Evolutionary conservation across 805 yeast genomes (phyloP), one percentile per base, ranked within the genome.

Genomic region (Schwanniomyces occidentalis): DNA sequence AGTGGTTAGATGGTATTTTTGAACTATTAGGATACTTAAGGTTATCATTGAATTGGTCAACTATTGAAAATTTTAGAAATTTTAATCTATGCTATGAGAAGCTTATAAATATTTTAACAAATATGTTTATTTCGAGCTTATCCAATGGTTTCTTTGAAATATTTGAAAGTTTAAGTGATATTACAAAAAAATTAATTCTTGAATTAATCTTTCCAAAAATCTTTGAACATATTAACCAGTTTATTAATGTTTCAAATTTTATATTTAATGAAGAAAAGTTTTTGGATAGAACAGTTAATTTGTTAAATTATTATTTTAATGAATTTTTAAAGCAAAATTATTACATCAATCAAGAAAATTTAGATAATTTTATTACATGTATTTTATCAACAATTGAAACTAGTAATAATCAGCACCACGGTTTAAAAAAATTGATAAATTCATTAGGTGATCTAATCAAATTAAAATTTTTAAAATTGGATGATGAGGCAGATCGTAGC

Each of bases 1-100:
- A 51, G 8, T 68, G 68, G 58, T 38, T 68, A 4, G 73, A 67
- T 31, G 67, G 71, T 2, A 42, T 58, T 1, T 61, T 64, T 40
- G 73, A 66, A 33, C 42, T 65, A 6, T 38, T 65, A 13, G 70
- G 67, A 1, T 58, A 64, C 27, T 38, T 67, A 8, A 53, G 51
- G 28, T 35, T 63, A 7, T 45, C 58, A 4, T 30, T 54, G 5
- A 40, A 47, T 5, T 58, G 66, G 62, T 26, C 43, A n/a, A 36
- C 48, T 16, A 26, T 44, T 10, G 54, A 49, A 3, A 36, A 54
- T 9, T 20, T 30, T 9, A 21, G 32, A 16, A 35, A 40, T 35
- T 44, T 59, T 26, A 31, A 40, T 12, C 21, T 34, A 4, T 49
- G 56, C 17, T 51, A 47, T 19, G 56, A 61, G 3, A 56, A 54